Conservation (phyloP, 352 stramenopile species). For the Pythium folliculosum region DNA sequence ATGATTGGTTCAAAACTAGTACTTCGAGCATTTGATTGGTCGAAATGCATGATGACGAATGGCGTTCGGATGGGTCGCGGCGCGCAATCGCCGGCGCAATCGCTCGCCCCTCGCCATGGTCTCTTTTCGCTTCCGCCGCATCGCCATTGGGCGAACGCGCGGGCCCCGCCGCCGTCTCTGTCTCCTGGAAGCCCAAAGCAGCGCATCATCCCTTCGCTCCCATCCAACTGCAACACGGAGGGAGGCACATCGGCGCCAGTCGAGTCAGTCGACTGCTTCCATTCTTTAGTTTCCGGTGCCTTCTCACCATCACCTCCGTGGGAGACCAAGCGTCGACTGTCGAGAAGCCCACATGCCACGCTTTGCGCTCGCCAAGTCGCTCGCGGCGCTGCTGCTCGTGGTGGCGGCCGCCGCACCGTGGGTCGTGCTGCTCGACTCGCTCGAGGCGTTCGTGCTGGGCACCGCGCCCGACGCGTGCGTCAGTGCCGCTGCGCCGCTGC, state of each 20-base stretch:
- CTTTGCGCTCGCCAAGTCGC: background rate
- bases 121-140: background rate
- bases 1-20: background rate
- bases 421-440: constrained; percentile 1
- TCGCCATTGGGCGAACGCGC: background rate
- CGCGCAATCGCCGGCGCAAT: constrained; percentile 1
- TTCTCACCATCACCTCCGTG: background rate
- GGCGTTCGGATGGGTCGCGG: background rate
- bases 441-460: background rate
- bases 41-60: background rate
- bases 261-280: too few relatives aligned
- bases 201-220: background rate
- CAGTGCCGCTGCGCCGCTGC: background rate
- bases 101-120: background rate
- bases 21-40: too few relatives aligned
- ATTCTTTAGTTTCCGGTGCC: too few relatives aligned
- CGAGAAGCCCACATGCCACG: background rate
- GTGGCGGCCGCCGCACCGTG: background rate
- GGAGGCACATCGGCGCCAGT: too few relatives aligned
- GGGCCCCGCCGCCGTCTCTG: too few relatives aligned
- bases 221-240: background rate
- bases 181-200: background rate
- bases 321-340: too few relatives aligned
- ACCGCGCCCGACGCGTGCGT: background rate
- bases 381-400: background rate